Conservation (phyloP, 202 grass and related monocot species). For the Schoenoplectus tabernaemontani region DNA sequence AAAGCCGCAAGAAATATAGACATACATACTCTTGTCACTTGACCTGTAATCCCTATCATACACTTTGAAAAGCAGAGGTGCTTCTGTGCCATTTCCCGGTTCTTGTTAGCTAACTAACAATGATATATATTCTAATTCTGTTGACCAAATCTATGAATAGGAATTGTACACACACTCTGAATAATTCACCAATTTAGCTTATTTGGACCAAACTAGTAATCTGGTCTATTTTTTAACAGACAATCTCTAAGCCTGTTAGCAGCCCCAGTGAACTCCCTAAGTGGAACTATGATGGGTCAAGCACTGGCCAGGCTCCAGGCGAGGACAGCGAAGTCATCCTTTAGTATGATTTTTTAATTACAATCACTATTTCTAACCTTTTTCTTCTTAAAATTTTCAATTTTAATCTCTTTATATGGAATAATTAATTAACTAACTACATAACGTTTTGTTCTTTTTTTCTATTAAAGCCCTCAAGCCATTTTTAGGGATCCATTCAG, state of each 20-base stretch:
- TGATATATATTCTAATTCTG: not conserved
- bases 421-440: not conserved
- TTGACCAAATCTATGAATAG: not conserved
- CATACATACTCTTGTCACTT: not conserved
- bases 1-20: not conserved
- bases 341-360: slow-evolving; percentile 26
- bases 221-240: slow-evolving; percentile 31
- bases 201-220: not conserved
- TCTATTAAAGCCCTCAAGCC: slow-evolving; percentile 53
- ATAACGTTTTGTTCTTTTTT: not conserved
- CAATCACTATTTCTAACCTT: not conserved
- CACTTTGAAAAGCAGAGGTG: not conserved
- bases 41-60: not conserved
- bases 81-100: not conserved
- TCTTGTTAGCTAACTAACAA: not conserved
- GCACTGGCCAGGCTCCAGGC: slow-evolving; percentile 69
- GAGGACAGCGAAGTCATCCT: slow-evolving; percentile 89
- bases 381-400: not conserved
- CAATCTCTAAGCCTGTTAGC: slow-evolving; percentile 62
- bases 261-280: slow-evolving; percentile 74
- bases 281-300: slow-evolving; percentile 95
- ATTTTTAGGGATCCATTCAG: slow-evolving; percentile 93
- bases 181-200: not conserved
- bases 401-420: not conserved
- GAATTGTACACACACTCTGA: not conserved